phyloP scores from a whole-genome alignment of 75 land plant genomes.

The Cupressus sempervirens region DNA sequence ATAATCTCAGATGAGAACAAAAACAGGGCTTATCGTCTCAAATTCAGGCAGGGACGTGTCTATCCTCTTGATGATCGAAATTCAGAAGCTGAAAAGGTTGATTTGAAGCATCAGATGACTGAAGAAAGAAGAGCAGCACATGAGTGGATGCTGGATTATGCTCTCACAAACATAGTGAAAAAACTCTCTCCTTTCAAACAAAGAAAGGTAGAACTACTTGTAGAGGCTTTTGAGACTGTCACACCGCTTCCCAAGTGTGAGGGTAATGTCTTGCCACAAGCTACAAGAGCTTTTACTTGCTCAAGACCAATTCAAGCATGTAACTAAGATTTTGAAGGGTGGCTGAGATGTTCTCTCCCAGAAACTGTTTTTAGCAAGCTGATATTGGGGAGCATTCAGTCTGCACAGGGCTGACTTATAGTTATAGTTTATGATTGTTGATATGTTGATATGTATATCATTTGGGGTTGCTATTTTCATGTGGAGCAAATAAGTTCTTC shows the following conservation, averaged over 20 bases:
- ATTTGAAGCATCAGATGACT: conserved; percentile 57
- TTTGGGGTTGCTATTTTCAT: neutral
- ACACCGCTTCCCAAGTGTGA: conserved; percentile 29
- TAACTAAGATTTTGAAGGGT: conserved; percentile 11
- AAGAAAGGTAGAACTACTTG: conserved; percentile 62
- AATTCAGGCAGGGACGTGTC: neutral
- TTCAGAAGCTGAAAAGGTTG: conserved; percentile 50
- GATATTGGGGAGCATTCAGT: neutral
- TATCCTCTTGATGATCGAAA: neutral
- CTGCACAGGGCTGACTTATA: neutral
- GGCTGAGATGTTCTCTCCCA: neutral
- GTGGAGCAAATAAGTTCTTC: neutral
- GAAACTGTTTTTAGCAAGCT: neutral
- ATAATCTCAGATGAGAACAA: neutral
- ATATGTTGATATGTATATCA: neutral
- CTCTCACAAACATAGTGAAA: conserved; percentile 38
- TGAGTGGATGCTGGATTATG: conserved; percentile 86
- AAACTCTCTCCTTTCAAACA: conserved; percentile 53
- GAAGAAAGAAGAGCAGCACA: conserved; percentile 68
- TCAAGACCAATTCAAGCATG: conserved; percentile 43
- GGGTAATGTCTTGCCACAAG: neutral
- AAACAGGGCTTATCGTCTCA: conserved; percentile 2
- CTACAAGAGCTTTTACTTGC: conserved; percentile 16
- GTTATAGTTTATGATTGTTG: neutral
- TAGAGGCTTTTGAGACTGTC: conserved; percentile 84